Percentiles rank a stretch among this genome's conserved stretches.
Evolutionary conservation across 2,329 filamentous ascomycete genomes (phyloP).

Genomic region (Alternaria triticina): DNA sequence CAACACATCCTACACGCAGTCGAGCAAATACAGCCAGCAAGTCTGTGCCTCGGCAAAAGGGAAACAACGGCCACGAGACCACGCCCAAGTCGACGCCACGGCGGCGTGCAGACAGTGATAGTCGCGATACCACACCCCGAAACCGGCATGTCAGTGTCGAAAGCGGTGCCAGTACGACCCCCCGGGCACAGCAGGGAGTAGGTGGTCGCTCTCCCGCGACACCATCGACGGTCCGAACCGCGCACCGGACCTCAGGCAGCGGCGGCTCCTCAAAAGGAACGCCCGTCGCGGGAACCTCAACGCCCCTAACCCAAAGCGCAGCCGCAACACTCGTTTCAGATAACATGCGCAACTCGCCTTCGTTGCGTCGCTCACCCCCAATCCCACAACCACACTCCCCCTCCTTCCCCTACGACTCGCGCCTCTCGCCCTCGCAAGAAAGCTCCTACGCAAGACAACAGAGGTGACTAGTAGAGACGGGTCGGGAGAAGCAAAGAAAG

Average conservation of each 20-base stretch:
- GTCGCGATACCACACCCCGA: slow-evolving; percentile 44
- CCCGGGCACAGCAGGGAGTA: slow-evolving; percentile 37
- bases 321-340: slow-evolving; percentile 37
- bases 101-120: slow-evolving; percentile 31
- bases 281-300: slow-evolving; percentile 29
- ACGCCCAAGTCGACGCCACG: slow-evolving; percentile 36
- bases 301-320: slow-evolving; percentile 37
- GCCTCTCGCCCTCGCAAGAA: slow-evolving; percentile 36
- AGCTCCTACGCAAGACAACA: slow-evolving; percentile 33
- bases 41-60: slow-evolving; percentile 26
- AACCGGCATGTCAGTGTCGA: slow-evolving; percentile 37
- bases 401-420: slow-evolving; percentile 20
- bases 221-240: slow-evolving; percentile 41
- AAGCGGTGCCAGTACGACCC: slow-evolving; percentile 43
- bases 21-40: slow-evolving; percentile 38
- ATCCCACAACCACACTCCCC: slow-evolving; percentile 22
- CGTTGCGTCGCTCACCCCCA: slow-evolving; percentile 40
- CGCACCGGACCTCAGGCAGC: slow-evolving; percentile 33
- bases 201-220: slow-evolving; percentile 41
- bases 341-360: slow-evolving; percentile 35
- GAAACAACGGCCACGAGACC: slow-evolving; percentile 31
- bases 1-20: slow-evolving; percentile 30
- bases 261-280: slow-evolving; percentile 38
- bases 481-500: slow-evolving; percentile 40
- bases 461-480: slow-evolving; percentile 43